Evolutionary conservation across 768 basidiomycete genomes (phyloP), one percentile per base, ranked within the genome.

Genomic region (Xanthoconium stramineum): DNA sequence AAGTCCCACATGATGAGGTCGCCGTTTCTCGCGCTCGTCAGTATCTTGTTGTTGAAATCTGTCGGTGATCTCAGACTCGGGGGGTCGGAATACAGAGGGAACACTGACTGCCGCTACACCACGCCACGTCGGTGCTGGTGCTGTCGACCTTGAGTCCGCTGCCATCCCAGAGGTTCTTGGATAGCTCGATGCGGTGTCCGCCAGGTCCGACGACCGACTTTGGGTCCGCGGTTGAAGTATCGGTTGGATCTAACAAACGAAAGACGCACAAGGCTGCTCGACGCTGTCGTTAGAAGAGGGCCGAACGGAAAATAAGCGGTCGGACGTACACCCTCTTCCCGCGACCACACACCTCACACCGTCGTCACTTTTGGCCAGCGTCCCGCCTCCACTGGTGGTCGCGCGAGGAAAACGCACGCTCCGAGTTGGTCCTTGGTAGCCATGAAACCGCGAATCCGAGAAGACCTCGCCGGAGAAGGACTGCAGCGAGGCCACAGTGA

Each of bases 1-100:
- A 91, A 61, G 66, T 91, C 89, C 90, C 90, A 92, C 77, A 91
- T 81, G 32, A 91, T 87, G 37, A 92, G 79, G 51, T 91, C 90
- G 2, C 90, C 90, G 59, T 90, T 91, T 15, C 86, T 75, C 2
- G 88, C 88, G 64, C 89, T 89, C 3, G 90, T 91, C 20, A 92
- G 69, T 47, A 91, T 82, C 72, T 91, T 92, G 69, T 85, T 83
- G 67, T 75, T 83, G 72, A 83, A 89, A 12, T 69, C 89, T 91
- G 58, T 38, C 19, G 57, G 47, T 0, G n/a, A 45, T 49, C 42
- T 65, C 29, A 53, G 49, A 35, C 19, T 10, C 20, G n/a, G 11
- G 11, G 24, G 42, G 45, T 8, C 9, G 36, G 1, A 33, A 20
- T 15, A n/a, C 50, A 53, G 9, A 9, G 29, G 37, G 28, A 52